Evolutionary conservation across 805 yeast genomes (phyloP).

Genomic region (Metschnikowia borealis): DNA sequence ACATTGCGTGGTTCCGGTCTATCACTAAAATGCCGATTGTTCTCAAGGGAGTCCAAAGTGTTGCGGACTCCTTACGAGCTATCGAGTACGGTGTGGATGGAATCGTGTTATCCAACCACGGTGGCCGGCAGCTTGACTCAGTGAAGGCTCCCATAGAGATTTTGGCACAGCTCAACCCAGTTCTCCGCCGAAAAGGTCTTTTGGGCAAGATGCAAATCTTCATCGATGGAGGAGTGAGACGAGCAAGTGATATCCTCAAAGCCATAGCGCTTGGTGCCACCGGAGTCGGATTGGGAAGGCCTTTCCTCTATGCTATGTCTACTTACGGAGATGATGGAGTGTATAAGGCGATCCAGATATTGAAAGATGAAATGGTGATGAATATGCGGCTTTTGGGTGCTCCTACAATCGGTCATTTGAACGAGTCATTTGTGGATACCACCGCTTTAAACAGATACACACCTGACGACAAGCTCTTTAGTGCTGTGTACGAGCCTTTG

Average conservation of each 20-base stretch:
- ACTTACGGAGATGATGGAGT: constrained; percentile 79
- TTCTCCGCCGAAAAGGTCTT: constrained; percentile 38
- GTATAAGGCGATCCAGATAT: constrained; percentile 54
- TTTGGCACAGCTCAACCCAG: constrained; percentile 50
- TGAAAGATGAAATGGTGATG: constrained; percentile 58
- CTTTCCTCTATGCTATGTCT: constrained; percentile 74
- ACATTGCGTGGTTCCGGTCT: constrained; percentile 37
- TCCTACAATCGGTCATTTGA: constrained; percentile 42
- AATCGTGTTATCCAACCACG: constrained; percentile 67
- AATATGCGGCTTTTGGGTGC: constrained; percentile 68
- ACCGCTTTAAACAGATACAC: constrained; percentile 38
- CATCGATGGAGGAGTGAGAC: constrained; percentile 73
- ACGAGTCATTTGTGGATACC: constrained; percentile 58
- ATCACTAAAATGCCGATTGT: constrained; percentile 45
- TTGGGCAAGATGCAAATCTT: constrained; percentile 55
- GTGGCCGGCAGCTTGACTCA: constrained; percentile 68
- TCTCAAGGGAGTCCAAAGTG: constrained; percentile 66
- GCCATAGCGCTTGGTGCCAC: constrained; percentile 75
- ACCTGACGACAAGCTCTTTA: constrained; percentile 55
- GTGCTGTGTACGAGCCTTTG: constrained; percentile 54
- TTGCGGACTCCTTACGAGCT: constrained; percentile 61
- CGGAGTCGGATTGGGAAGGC: constrained; percentile 73
- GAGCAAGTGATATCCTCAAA: constrained; percentile 75
- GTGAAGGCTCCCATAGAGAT: constrained; percentile 60
- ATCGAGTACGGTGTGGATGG: constrained; percentile 58